phyloP scores from a whole-genome alignment of 768 basidiomycete species.

The Pisolithus orientalis region DNA sequence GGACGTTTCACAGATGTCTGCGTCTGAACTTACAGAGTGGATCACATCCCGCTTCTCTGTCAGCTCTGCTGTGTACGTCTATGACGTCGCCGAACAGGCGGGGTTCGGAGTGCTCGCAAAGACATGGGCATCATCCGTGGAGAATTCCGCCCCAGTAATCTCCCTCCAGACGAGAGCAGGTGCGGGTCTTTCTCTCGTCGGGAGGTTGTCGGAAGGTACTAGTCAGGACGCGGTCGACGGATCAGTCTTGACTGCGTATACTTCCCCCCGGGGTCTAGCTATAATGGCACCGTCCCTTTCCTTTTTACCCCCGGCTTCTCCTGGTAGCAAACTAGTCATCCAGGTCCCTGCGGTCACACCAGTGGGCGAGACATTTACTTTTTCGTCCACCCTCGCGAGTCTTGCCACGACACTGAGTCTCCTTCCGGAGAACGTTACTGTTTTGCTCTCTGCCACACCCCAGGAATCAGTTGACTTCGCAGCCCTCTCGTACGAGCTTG shows the following conservation, averaged over 20 bases:
- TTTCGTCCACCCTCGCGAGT: slow-evolving; percentile 73
- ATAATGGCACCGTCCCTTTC: slow-evolving; percentile 76
- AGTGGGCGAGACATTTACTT: slow-evolving; percentile 55
- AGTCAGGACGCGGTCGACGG: slow-evolving; percentile 58
- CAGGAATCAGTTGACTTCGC: slow-evolving; percentile 80
- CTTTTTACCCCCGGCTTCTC: slow-evolving; percentile 58
- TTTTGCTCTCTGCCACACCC: slow-evolving; percentile 79
- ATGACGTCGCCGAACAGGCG: slow-evolving; percentile 78
- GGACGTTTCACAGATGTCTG: slow-evolving; percentile 25
- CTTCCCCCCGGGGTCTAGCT: slow-evolving; percentile 77
- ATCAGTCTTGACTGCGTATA: slow-evolving; percentile 69
- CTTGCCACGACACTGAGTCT: slow-evolving; percentile 54
- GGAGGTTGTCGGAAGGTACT: slow-evolving; percentile 74
- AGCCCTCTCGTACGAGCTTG: slow-evolving; percentile 64
- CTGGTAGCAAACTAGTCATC: slow-evolving; percentile 65
- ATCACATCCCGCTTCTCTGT: slow-evolving; percentile 49
- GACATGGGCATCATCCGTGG: slow-evolving; percentile 45
- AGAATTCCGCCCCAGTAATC: slow-evolving; percentile 48
- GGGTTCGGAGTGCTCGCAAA: slow-evolving; percentile 74
- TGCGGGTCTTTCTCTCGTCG: slow-evolving; percentile 74
- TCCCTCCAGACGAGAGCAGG: slow-evolving; percentile 78
- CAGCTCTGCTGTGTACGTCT: slow-evolving; percentile 70
- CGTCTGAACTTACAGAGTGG: slow-evolving; percentile 64
- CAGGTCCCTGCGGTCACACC: slow-evolving; percentile 76
- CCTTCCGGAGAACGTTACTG: slow-evolving; percentile 58